Percentiles rank a stretch among this genome's conserved stretches.
These are phyloP conservation scores for Colletotrichum zoysiae DNA, from an alignment of 2,329 filamentous ascomycete genomes.

Conservation along the genomic window DNA sequence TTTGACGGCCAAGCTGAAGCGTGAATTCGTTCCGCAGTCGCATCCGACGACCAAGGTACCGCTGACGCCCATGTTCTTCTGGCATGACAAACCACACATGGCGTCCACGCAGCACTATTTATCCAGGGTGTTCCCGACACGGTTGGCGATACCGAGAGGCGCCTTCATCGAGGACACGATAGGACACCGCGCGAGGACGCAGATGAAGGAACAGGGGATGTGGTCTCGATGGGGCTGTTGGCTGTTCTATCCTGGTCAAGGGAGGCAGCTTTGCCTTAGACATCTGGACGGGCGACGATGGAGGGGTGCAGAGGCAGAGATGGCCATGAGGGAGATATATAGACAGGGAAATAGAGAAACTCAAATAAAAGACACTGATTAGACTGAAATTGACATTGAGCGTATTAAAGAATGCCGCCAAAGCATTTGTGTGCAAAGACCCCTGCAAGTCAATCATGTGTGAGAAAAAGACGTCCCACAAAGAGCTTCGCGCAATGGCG, in stretches of 20 bases:
- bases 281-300: conserved; percentile 66
- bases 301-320: conserved; percentile 55
- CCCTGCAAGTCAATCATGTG: background rate
- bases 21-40: conserved; percentile 50
- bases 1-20: conserved; percentile 57
- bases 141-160: conserved; percentile 63
- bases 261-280: conserved; percentile 59
- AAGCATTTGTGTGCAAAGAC: background rate
- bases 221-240: conserved; percentile 68
- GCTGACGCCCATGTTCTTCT: conserved; percentile 69
- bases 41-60: conserved; percentile 51
- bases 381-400: background rate
- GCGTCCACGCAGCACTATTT: conserved; percentile 64
- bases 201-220: conserved; percentile 65
- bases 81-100: conserved; percentile 70
- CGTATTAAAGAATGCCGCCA: background rate
- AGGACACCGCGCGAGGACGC: conserved; percentile 65
- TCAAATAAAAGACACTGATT: background rate
- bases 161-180: conserved; percentile 70
- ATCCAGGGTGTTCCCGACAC: conserved; percentile 60
- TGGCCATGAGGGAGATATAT: conserved; percentile 36
- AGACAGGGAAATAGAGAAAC: background rate
- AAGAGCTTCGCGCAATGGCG: background rate
- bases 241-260: conserved; percentile 65
- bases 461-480: background rate